A percentile compares a stretch with the other conserved stretches of the same genome.
phyloP scores from a whole-genome alignment of 164 flowering plant species.

The Kingdonia uniflora region DNA sequence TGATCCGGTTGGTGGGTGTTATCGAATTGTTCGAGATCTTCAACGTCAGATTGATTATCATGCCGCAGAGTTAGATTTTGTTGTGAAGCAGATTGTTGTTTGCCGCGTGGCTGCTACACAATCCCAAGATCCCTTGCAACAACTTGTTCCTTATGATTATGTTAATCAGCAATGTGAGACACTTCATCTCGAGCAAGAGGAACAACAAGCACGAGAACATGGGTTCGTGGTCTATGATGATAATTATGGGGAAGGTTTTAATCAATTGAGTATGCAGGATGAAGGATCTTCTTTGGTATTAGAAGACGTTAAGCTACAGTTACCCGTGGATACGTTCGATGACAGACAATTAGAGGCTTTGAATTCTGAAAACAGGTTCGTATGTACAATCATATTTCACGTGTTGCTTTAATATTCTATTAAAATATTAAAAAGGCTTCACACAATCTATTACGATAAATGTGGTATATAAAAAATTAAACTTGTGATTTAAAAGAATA shows the following conservation, averaged over 20 bases:
- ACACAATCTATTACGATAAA: no score
- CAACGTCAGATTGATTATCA: constrained; percentile 1
- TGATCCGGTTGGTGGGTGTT: constrained; percentile 10
- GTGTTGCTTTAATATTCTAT: no score
- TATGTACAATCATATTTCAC: no score
- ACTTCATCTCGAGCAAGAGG: not conserved
- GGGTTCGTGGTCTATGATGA: no score
- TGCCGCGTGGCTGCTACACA: constrained; percentile 1
- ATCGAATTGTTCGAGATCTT: not conserved
- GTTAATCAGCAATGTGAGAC: not conserved
- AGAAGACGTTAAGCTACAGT: no score
- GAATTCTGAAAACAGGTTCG: not conserved
- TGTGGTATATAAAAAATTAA: no score
- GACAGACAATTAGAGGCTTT: not conserved
- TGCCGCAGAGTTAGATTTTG: constrained; percentile 1
- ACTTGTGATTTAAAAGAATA: no score
- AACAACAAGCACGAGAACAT: not conserved
- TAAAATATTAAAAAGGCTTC: no score
- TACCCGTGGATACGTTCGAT: not conserved
- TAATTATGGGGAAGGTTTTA: no score
- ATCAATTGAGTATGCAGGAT: no score
- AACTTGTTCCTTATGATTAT: not conserved
- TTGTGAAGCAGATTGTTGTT: not conserved
- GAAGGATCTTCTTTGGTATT: no score
- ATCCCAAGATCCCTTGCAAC: not conserved